Conservation (phyloP, 2,329 filamentous ascomycete species). For the Alternaria conjuncta region DNA sequence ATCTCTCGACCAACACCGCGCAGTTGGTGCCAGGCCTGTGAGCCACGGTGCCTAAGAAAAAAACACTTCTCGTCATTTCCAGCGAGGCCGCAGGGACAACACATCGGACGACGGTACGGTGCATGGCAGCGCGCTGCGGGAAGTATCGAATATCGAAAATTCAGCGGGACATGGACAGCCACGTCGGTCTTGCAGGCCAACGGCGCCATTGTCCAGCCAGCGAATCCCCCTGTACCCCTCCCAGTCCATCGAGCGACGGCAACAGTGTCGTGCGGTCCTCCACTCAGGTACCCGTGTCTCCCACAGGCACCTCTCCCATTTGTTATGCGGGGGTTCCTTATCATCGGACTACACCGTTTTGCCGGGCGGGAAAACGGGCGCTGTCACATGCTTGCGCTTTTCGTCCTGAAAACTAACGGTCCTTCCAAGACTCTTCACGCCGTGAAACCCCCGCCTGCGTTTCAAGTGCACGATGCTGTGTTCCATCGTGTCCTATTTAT, state of each 20-base stretch:
- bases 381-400: constrained; percentile 13
- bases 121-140: constrained; percentile 19
- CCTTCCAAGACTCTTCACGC: constrained; percentile 13
- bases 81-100: constrained; percentile 18
- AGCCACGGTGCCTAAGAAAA: background rate
- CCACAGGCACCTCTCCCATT: constrained; percentile 4
- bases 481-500: constrained; percentile 24
- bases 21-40: constrained; percentile 16
- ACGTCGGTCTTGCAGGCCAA: constrained; percentile 38
- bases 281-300: constrained; percentile 26
- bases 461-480: constrained; percentile 29
- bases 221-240: constrained; percentile 21
- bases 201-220: constrained; percentile 21
- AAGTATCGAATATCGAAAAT: constrained; percentile 23
- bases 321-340: background rate
- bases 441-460: constrained; percentile 27
- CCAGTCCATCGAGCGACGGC: constrained; percentile 3
- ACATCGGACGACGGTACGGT: constrained; percentile 15
- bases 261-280: constrained; percentile 13
- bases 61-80: background rate
- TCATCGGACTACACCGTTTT: constrained; percentile 2
- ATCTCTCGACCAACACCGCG: constrained; percentile 25
- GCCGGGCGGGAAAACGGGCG: constrained; percentile 9
- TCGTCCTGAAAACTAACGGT: constrained; percentile 13
- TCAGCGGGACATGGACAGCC: constrained; percentile 33